Evolutionary conservation across 805 yeast species (phyloP).

Genomic region (Scheffersomyces coipomensis): DNA sequence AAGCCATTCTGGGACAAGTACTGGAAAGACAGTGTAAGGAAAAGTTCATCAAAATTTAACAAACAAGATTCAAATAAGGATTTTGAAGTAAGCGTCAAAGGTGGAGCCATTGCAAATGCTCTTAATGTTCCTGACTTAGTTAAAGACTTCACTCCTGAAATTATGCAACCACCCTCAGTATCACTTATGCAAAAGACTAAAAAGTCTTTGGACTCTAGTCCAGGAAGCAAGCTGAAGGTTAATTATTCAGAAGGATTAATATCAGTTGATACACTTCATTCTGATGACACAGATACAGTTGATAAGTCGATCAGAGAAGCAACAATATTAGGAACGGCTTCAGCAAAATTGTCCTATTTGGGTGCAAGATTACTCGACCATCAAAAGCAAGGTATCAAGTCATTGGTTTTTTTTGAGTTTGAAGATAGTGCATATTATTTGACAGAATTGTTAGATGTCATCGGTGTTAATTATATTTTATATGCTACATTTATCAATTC

Average conservation of each 20-base stretch:
- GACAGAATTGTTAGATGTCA: slow-evolving; percentile 59
- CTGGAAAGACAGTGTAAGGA: slow-evolving; percentile 44
- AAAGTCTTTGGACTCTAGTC: background rate
- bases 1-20: slow-evolving; percentile 52
- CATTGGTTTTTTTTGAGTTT: slow-evolving; percentile 66
- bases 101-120: slow-evolving; percentile 7
- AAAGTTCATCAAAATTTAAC: slow-evolving; percentile 35
- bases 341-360: slow-evolving; percentile 62
- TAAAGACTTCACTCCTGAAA: background rate
- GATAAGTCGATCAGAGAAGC: slow-evolving; percentile 28
- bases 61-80: slow-evolving; percentile 37
- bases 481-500: slow-evolving; percentile 62
- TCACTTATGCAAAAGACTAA: background rate
- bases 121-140: background rate
- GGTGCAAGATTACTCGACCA: slow-evolving; percentile 54
- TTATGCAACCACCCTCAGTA: background rate
- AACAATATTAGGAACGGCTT: slow-evolving; percentile 56
- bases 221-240: slow-evolving; percentile 10
- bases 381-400: slow-evolving; percentile 45
- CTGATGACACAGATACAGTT: slow-evolving; percentile 9
- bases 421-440: slow-evolving; percentile 70
- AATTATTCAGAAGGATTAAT: slow-evolving; percentile 18
- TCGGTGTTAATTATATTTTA: slow-evolving; percentile 60
- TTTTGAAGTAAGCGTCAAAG: slow-evolving; percentile 7
- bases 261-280: slow-evolving; percentile 14